Base-by-base conservation (phyloP, 495 filamentous ascomycete genomes). In the Aspergillus coremiiformis region DNA sequence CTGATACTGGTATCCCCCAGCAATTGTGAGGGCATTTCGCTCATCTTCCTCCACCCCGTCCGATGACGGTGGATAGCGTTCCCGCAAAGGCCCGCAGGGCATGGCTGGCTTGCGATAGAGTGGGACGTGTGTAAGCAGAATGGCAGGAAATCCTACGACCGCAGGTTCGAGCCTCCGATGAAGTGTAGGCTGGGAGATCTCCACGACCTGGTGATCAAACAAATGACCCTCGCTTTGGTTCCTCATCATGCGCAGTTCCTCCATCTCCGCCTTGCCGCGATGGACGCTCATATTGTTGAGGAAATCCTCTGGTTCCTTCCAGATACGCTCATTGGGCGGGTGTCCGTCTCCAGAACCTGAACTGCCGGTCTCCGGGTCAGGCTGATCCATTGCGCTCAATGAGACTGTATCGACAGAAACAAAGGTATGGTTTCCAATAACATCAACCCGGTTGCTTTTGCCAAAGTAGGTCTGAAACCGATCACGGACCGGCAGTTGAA, bases 391-490 rank as follows among this genome's bases (percentile, higher is more conserved):
- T 8, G 90, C 90, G 61, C 87, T 93, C 56, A 97, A 67, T 10
- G 89, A 95, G 5, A 94, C 84, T 0, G 84, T 82, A 58, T 99
- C 94, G 3, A 99, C 73, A 1, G 89, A 91, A 6, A 99, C 85
- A 63, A 97, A 92, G 0, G 89, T 93, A 65, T 99, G 94, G 57
- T 99, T 99, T 3, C 90, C 94, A 51, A 95, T 78, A 9, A 96
- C 76, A 62, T 96, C 88, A 14, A 97, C 80, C 14, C 87, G 77
- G 58, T 95, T 97, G 10, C 85, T 84, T 44, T 88, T 80, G 11
- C 94, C 94, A 69, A 99, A 96, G 65, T 86, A 95, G 1, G 85
- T 78, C 55, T 87, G 81, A 63, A 96, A 97, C 39, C 94, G 75
- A 59, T 87, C 78, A 45, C 90, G 78, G 11, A 95, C 87, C 0